Evolutionary conservation across 2,329 filamentous ascomycete species (phyloP).

Genomic region (Calonectria ilicicola): DNA sequence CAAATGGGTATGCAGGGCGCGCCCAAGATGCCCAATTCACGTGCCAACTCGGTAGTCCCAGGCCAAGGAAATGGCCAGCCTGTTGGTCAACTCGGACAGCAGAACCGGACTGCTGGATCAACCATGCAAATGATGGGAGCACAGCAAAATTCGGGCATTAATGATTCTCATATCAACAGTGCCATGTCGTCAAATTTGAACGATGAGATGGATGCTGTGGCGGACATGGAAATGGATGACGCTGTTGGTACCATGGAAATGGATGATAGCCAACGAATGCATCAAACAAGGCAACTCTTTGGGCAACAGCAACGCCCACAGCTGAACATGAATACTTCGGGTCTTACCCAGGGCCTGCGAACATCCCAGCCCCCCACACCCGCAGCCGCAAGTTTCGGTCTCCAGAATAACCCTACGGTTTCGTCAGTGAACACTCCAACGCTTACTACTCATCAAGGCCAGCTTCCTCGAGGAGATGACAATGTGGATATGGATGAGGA

Average conservation of each 20-base stretch:
- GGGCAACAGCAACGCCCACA: conserved; percentile 75
- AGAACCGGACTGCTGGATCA: conserved; percentile 43
- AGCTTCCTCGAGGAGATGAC: conserved; percentile 70
- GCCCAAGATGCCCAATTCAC: conserved; percentile 49
- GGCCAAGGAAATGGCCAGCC: conserved; percentile 46
- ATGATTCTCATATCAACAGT: conserved; percentile 54
- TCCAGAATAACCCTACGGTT: conserved; percentile 94
- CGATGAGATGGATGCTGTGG: conserved; percentile 85
- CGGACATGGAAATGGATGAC: conserved; percentile 98
- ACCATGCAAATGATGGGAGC: conserved; percentile 57
- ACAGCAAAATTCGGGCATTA: conserved; percentile 41
- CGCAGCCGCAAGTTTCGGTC: conserved; percentile 78
- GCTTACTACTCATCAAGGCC: conserved; percentile 81
- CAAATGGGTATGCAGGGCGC: conserved; percentile 48
- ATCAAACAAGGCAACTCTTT: conserved; percentile 77
- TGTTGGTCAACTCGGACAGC: conserved; percentile 49
- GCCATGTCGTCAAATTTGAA: conserved; percentile 54
- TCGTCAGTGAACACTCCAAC: conserved; percentile 98
- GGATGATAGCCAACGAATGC: conserved; percentile 73
- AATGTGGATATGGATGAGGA: conserved; percentile 80
- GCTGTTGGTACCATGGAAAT: conserved; percentile 75
- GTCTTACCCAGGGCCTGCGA: conserved; percentile 80
- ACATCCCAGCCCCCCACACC: conserved; percentile 90
- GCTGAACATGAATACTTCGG: conserved; percentile 84
- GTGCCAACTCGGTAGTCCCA: conserved; percentile 45